Base-by-base conservation (phyloP, 768 basidiomycete genomes). In the Mrakia hoshinonis region DNA sequence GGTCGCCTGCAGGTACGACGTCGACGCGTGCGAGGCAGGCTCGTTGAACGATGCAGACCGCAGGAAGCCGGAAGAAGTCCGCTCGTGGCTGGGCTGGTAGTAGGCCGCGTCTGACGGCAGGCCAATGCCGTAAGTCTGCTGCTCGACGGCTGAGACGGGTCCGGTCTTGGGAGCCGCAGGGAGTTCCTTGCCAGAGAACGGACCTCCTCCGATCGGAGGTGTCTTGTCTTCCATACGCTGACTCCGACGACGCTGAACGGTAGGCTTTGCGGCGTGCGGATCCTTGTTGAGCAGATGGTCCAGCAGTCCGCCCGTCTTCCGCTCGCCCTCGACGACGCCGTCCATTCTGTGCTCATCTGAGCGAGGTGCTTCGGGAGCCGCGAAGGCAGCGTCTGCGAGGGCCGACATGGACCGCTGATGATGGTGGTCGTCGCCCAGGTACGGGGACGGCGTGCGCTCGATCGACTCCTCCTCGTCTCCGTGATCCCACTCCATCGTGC, bases 211-310 rank as follows among this genome's bases (percentile, higher is more conserved):
- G 26, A 66, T 29, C 4, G 65, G 51, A 22, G 65, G 47, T 20
- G 29, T 66, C 34, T 38, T 61, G 4, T 26, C 65, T 15, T 66
- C 51, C 54, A 43, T 60, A 31, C 58, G 38, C 34, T 60, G 26
- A 38, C 34, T 55, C 67, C 67, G 58, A 18, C 67, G 31, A 47
- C 67, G 51, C 55, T 68, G 54, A 18, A 47, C 55, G 13, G 55
- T 31, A 13, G 36, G 54, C 26, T 51, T 49, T 24, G 36, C 43
- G 10, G 36, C 55, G 10, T 58, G 67, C 15, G 58, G n/a, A 39
- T 61, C 43, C 26, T 36, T 54, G n/a, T 46, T 46, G 55, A 68
- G 67, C n/a, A 68, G 49, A 39, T 68, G 55, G 67, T 68, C 67
- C 39, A 68, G 67, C 67, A 68, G 29, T n/a, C 67, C 67, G 10